phyloP scores from a whole-genome alignment of 2,329 filamentous ascomycete genomes.

The Colletotrichum karsti region DNA sequence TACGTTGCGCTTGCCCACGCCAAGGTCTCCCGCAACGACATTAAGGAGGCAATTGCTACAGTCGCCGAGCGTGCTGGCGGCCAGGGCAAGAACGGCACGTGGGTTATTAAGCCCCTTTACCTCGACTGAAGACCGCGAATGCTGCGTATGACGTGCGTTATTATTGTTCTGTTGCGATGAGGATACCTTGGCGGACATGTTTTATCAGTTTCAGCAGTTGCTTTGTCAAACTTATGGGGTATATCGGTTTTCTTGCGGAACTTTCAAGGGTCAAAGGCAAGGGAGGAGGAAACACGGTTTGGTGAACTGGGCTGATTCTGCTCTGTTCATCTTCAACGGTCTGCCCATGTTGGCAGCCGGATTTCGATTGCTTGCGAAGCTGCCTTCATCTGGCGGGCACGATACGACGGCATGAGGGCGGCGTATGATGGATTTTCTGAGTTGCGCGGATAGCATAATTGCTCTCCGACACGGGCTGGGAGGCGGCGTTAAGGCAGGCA shows the following conservation, averaged over 20 bases:
- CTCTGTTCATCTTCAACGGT: neutral
- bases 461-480: neutral
- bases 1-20: slow-evolving; percentile 27
- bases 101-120: slow-evolving; percentile 16
- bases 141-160: slow-evolving; percentile 5
- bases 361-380: neutral
- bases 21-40: slow-evolving; percentile 27
- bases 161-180: slow-evolving; percentile 19
- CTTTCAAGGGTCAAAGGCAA: neutral
- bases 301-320: neutral
- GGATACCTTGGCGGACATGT: slow-evolving; percentile 18
- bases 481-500: slow-evolving; percentile 7
- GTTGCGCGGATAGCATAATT: neutral
- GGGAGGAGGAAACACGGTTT: neutral
- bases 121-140: neutral
- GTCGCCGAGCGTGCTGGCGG: slow-evolving; percentile 18
- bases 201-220: neutral
- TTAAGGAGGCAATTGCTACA: slow-evolving; percentile 26
- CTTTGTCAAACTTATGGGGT: slow-evolving; percentile 2
- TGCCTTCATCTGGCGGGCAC: neutral
- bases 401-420: slow-evolving; percentile 24
- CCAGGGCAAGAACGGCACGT: slow-evolving; percentile 9
- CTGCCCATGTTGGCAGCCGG: neutral
- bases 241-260: neutral
- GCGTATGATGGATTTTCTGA: slow-evolving; percentile 3